Evolutionary conservation across 2,329 filamentous ascomycete genomes (phyloP).

Genomic region (Neopestalotiopsis sp.): DNA sequence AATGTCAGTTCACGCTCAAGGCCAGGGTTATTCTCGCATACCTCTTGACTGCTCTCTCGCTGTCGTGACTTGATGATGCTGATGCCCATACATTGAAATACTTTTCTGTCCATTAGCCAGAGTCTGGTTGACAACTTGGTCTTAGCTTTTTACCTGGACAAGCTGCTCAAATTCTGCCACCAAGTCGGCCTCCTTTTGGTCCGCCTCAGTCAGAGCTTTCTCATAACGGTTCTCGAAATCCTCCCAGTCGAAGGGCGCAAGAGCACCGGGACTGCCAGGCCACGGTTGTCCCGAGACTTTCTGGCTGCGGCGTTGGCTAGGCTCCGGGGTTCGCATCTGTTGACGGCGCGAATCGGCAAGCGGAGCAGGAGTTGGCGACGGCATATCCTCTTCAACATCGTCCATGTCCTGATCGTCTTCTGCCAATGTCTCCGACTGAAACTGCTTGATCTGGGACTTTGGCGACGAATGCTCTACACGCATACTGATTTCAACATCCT

Average conservation of each 20-base stretch:
- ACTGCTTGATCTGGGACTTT: slow-evolving; percentile 7
- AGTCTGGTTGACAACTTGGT: too few relatives aligned
- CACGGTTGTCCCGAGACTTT: slow-evolving; percentile 38
- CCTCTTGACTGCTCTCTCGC: slow-evolving; percentile 79
- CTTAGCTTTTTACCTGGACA: slow-evolving; percentile 57
- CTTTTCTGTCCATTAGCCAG: slow-evolving; percentile 46
- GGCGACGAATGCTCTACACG: neutral
- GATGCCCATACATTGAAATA: slow-evolving; percentile 82
- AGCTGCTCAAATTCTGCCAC: slow-evolving; percentile 70
- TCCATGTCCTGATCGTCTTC: slow-evolving; percentile 6
- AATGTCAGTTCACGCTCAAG: slow-evolving; percentile 19
- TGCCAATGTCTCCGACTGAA: neutral
- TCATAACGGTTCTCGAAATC: slow-evolving; percentile 75
- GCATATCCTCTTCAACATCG: neutral
- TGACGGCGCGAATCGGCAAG: slow-evolving; percentile 10
- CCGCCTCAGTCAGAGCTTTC: slow-evolving; percentile 65
- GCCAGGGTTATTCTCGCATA: slow-evolving; percentile 32
- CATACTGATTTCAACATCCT: neutral
- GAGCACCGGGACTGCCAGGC: slow-evolving; percentile 55
- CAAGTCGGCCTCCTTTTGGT: slow-evolving; percentile 67
- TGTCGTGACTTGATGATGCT: slow-evolving; percentile 73
- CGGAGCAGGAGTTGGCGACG: neutral
- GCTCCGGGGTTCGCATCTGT: slow-evolving; percentile 35
- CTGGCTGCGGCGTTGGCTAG: slow-evolving; percentile 43
- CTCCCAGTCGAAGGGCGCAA: slow-evolving; percentile 75